Evolutionary conservation across 306 rosid species (phyloP).

Genomic region (Erythrophleum fordii): DNA sequence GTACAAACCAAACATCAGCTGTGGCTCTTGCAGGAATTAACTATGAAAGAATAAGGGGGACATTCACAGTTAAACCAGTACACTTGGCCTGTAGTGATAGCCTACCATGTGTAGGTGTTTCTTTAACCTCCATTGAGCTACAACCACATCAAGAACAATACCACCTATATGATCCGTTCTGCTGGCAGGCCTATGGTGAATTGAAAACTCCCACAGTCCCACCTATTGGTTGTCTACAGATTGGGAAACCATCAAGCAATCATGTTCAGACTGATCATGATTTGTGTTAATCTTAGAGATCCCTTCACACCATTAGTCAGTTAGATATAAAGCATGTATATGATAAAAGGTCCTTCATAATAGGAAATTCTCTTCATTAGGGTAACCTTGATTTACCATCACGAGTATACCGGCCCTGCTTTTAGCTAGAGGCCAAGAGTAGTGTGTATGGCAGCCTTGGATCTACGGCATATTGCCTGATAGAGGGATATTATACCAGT

Average conservation of each 20-base stretch:
- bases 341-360: conserved; percentile 43
- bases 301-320: conserved; percentile 55
- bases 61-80: conserved; percentile 63
- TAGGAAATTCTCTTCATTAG: conserved; percentile 47
- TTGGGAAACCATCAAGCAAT: conserved; percentile 10
- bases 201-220: conserved; percentile 24
- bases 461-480: conserved; percentile 36
- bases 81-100: conserved; percentile 86
- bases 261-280: not conserved
- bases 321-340: conserved; percentile 60
- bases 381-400: conserved; percentile 25
- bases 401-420: conserved; percentile 42
- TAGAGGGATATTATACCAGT: conserved; percentile 35
- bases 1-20: conserved; percentile 7
- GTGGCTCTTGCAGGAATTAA: conserved; percentile 27
- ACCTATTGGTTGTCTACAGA: conserved; percentile 6
- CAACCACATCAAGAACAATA: conserved; percentile 67
- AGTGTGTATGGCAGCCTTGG: conserved; percentile 34
- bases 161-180: conserved; percentile 68
- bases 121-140: conserved; percentile 63
- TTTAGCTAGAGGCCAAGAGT: conserved; percentile 42
- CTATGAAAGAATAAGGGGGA: conserved; percentile 23
- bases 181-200: conserved; percentile 54
- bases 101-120: conserved; percentile 70
- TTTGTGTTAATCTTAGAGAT: conserved; percentile 47